Percentiles rank a stretch among this genome's conserved stretches.
These are phyloP conservation scores for Saccharomyces jurei DNA, from an alignment of 805 yeast genomes.

Conservation along the genomic window DNA sequence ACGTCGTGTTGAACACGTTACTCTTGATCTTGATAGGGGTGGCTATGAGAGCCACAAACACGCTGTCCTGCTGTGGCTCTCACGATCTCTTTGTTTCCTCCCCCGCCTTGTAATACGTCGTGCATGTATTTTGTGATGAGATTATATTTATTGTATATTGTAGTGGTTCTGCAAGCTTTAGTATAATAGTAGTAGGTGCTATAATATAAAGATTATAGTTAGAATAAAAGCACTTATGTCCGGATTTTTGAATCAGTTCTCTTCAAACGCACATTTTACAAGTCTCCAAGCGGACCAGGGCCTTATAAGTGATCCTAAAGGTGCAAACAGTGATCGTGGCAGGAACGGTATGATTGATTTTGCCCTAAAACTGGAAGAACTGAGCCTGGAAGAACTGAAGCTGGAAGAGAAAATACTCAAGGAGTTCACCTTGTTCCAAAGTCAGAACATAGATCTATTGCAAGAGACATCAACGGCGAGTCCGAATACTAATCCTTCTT, in stretches of 20 bases:
- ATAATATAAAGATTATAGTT: neutral
- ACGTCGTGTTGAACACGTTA: neutral
- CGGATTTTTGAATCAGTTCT: neutral
- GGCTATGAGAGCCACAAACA: neutral
- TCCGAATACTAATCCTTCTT: neutral
- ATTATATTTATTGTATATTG: neutral
- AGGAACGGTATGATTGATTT: neutral
- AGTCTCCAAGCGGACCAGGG: neutral
- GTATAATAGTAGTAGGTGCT: neutral
- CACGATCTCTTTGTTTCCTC: neutral
- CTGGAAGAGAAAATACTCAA: neutral
- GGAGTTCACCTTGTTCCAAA: neutral
- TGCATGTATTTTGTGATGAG: neutral
- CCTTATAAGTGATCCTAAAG: neutral
- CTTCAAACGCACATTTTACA: neutral
- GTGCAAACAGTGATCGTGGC: neutral
- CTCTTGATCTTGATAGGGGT: neutral
- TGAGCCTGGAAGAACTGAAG: neutral
- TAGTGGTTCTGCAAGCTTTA: neutral
- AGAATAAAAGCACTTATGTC: neutral
- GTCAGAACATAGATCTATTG: neutral
- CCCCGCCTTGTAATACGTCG: neutral
- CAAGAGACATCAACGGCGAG: neutral
- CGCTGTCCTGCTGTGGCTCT: neutral
- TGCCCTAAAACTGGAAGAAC: neutral